Base-by-base conservation (phyloP, 768 basidiomycete genomes). In the Hericium alpestre region DNA sequence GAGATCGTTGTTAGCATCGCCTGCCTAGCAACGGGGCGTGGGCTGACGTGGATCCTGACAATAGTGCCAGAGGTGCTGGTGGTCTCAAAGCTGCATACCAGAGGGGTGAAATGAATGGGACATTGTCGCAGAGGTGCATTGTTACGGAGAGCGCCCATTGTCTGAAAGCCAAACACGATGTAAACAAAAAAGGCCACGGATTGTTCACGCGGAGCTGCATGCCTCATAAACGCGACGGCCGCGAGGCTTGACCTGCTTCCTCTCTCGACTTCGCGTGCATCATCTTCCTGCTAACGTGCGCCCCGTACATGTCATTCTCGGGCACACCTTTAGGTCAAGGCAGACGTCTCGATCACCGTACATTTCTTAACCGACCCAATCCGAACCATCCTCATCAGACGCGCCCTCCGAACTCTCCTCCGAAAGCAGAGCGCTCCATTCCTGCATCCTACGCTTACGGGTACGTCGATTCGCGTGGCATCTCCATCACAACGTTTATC, bases 311-410 rank as follows among this genome's bases (percentile, higher is more conserved):
- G 88, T 90, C 87, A 72, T 91, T 91, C 82, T 79, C 86, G 69
- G 79, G 82, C 70, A 90, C 88, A 69, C 86, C 88, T 57, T 73
- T 90, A 63, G 85, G 84, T 73, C 84, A 88, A 82, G 85, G 83
- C 76, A 86, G 87, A 79, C 84, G 88, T 74, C 81, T 90, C 69
- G 87, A 89, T 79, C 87, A 85, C 69, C 74, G 76, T 69, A 78
- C 86, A 53, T 90, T 91, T 67, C 81, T 88, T 69, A 83, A 82
- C 59, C 87, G 86, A 66, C 68, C 53, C 75, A 71, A 71, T 57
- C 67, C 70, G 54, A 56, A 64, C 70, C 71, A 18, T 70, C 63
- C 63, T 68, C 63, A 52, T 23, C 61, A 62, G 61, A 60, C 58
- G 40, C 65, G 63, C 48, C 67, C 70, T 54, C 61, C 63, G 0